A percentile compares a stretch with the other conserved stretches of the same genome.
These are phyloP conservation scores for Thermomucor indicae-seudaticae DNA, from an alignment of 371 early-diverging fungal genomes.

Conservation along the genomic window DNA sequence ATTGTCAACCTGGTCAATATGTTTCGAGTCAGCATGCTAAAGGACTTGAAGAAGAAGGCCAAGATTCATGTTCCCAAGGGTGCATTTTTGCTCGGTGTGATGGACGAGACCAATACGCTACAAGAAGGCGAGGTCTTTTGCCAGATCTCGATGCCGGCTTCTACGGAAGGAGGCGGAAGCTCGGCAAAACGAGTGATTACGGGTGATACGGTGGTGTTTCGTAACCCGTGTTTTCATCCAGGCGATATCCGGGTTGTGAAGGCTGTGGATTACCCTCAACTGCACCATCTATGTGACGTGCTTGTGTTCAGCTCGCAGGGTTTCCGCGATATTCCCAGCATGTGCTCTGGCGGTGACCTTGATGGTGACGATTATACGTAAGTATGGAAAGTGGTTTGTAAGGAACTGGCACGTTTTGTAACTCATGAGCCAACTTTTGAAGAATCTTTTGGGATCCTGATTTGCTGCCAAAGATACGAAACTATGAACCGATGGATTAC, in stretches of 20 bases:
- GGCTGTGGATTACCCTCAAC: conserved; percentile 54
- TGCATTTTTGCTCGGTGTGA: conserved; percentile 60
- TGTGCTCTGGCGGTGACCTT: conserved; percentile 74
- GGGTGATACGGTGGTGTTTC: conserved; percentile 49
- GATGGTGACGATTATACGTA: conserved; percentile 71
- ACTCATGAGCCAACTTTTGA: no score
- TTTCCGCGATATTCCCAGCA: conserved; percentile 60
- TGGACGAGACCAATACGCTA: conserved; percentile 71
- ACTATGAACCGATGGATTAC: conserved; percentile 62
- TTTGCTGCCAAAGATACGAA: conserved; percentile 46
- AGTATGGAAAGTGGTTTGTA: no score
- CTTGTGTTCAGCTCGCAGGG: conserved; percentile 75
- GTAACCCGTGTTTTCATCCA: conserved; percentile 73
- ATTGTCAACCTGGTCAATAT: conserved; percentile 45
- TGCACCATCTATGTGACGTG: conserved; percentile 63
- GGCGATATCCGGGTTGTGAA: conserved; percentile 67
- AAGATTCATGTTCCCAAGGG: conserved; percentile 61
- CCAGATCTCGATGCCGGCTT: conserved; percentile 36
- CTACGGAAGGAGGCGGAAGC: conserved; percentile 5
- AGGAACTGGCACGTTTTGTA: no score
- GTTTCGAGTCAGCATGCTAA: conserved; percentile 40
- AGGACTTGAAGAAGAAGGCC: conserved; percentile 53
- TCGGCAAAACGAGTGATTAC: conserved; percentile 21
- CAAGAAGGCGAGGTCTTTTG: conserved; percentile 63
- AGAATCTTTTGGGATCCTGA: conserved; percentile 67